A percentile compares a stretch with the other conserved stretches of the same genome.
phyloP scores from a whole-genome alignment of 202 grass and related monocot species.

The Hordeum pubiflorum region DNA sequence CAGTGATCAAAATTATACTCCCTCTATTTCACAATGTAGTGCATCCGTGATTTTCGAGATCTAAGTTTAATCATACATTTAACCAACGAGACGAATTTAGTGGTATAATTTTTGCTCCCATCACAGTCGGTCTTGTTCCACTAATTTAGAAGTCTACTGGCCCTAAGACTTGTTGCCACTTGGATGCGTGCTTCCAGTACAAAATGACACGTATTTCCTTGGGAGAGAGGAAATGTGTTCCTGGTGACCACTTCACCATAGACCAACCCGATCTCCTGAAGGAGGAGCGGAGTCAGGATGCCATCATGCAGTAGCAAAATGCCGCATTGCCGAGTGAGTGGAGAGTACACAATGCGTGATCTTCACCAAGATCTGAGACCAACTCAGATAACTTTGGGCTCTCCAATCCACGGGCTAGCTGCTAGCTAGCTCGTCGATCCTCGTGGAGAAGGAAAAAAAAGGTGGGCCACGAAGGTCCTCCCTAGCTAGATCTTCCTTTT shows the following conservation, averaged over 20 bases:
- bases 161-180: background rate
- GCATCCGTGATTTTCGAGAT: no score
- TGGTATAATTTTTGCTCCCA: no score
- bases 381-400: constrained; percentile 37
- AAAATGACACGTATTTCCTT: background rate
- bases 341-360: constrained; percentile 49
- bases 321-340: constrained; percentile 25
- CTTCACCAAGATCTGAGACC: constrained; percentile 45
- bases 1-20: background rate
- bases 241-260: background rate
- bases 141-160: no score
- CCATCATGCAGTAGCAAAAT: constrained; percentile 37
- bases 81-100: no score
- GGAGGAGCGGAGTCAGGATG: constrained; percentile 10
- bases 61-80: no score
- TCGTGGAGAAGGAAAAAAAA: constrained; percentile 18
- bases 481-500: constrained; percentile 54
- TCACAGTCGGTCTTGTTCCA: background rate
- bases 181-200: background rate
- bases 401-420: constrained; percentile 32
- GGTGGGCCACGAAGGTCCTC: constrained; percentile 41
- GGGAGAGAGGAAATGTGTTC: background rate
- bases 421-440: background rate
- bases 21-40: no score
- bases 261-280: background rate